A percentile compares a stretch with the other conserved stretches of the same genome.
Evolutionary conservation across 2,329 filamentous ascomycete species (phyloP).

Genomic region (Catunica adiposa): DNA sequence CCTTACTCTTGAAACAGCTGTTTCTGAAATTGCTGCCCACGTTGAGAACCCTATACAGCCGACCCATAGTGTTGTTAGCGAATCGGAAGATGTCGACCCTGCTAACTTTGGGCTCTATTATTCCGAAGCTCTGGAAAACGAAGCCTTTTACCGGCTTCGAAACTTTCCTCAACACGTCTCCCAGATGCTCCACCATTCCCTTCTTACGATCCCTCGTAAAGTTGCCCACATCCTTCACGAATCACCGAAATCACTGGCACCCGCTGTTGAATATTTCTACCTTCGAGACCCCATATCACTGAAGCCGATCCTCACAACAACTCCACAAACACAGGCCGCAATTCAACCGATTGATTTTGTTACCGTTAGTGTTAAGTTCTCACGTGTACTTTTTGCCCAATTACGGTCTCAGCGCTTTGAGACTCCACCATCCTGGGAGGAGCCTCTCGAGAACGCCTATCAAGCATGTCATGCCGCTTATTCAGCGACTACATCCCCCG

Average conservation of each 20-base stretch:
- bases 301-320: conserved; percentile 38
- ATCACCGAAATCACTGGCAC: conserved; percentile 59
- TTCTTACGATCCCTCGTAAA: conserved; percentile 61
- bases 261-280: conserved; percentile 84
- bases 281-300: conserved; percentile 67
- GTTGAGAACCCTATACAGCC: neutral
- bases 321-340: conserved; percentile 30
- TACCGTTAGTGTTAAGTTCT: conserved; percentile 64
- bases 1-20: neutral
- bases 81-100: neutral
- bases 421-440: conserved; percentile 38
- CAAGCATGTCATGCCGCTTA: neutral
- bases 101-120: conserved; percentile 36
- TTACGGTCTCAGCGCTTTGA: conserved; percentile 71
- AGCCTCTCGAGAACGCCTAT: conserved; percentile 12
- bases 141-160: conserved; percentile 76
- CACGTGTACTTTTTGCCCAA: conserved; percentile 79
- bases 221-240: conserved; percentile 64
- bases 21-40: neutral
- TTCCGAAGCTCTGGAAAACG: conserved; percentile 57
- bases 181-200: conserved; percentile 58
- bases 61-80: neutral
- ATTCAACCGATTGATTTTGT: conserved; percentile 72
- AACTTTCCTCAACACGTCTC: conserved; percentile 67
- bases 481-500: neutral